A percentile compares a stretch with the other conserved stretches of the same genome.
These are phyloP conservation scores for Auriculariales sp. DNA, from an alignment of 768 basidiomycete genomes.

Conservation along the genomic window DNA sequence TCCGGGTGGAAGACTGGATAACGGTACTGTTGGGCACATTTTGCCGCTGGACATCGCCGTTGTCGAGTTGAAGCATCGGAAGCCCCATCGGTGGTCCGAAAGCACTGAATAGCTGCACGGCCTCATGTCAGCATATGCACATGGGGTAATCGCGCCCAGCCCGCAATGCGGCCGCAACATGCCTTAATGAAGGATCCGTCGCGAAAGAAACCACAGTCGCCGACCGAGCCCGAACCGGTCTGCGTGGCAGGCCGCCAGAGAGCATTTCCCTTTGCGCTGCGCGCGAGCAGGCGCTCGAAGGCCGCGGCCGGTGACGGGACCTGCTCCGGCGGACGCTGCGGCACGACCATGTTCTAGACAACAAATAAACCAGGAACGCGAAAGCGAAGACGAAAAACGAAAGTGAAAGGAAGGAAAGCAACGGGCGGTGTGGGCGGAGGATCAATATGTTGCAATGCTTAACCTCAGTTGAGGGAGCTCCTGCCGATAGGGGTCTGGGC, in stretches of 20 bases:
- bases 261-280: neutral
- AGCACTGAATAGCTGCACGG: neutral
- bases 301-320: neutral
- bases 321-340: too few relatives aligned
- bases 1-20: neutral
- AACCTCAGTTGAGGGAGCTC: too few relatives aligned
- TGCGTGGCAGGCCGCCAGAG: neutral
- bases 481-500: too few relatives aligned
- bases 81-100: neutral
- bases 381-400: too few relatives aligned
- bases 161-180: neutral
- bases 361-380: too few relatives aligned
- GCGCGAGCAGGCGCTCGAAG: neutral
- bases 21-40: neutral
- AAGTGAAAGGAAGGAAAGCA: too few relatives aligned
- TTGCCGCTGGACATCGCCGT: neutral
- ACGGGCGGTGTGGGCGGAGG: too few relatives aligned
- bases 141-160: neutral
- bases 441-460: too few relatives aligned
- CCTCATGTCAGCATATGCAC: neutral
- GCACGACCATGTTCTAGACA: too few relatives aligned
- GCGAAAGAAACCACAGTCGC: neutral
- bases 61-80: neutral
- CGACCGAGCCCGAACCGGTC: neutral
- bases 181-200: slow-evolving; percentile 1